Evolutionary conservation across 805 yeast genomes (phyloP).

Genomic region (Saturnispora halmiae): DNA sequence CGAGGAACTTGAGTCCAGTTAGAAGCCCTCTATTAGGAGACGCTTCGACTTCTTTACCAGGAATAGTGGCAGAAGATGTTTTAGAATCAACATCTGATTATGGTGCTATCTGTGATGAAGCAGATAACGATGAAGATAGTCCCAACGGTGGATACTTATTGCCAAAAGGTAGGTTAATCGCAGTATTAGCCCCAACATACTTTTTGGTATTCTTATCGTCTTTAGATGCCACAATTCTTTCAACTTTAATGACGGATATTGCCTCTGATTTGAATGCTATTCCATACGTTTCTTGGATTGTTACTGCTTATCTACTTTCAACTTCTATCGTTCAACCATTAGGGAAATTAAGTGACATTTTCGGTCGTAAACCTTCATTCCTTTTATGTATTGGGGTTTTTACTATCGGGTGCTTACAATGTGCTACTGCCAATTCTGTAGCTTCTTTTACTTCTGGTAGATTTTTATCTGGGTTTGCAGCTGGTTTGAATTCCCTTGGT

Average conservation of each 20-base stretch:
- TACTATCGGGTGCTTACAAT: constrained; percentile 47
- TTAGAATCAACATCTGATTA: constrained; percentile 16
- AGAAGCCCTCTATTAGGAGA: constrained; percentile 14
- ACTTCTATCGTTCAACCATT: constrained; percentile 69
- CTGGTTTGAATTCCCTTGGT: constrained; percentile 74
- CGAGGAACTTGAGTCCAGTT: not conserved
- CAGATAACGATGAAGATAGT: constrained; percentile 2
- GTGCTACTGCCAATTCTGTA: constrained; percentile 43
- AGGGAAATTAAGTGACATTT: constrained; percentile 64
- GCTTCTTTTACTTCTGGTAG: constrained; percentile 43
- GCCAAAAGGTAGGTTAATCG: constrained; percentile 21
- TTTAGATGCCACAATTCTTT: constrained; percentile 57
- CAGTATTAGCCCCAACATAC: constrained; percentile 36
- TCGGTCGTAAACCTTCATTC: constrained; percentile 51
- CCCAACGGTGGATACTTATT: constrained; percentile 20
- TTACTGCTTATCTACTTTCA: constrained; percentile 58
- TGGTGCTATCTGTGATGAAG: constrained; percentile 8
- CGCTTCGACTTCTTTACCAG: constrained; percentile 24
- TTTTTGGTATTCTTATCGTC: constrained; percentile 51
- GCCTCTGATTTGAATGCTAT: constrained; percentile 62
- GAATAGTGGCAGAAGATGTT: constrained; percentile 24
- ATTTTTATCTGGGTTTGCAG: constrained; percentile 80
- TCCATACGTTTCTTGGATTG: constrained; percentile 62
- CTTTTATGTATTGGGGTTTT: constrained; percentile 47
- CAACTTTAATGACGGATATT: constrained; percentile 54